phyloP scores from a whole-genome alignment of 352 stramenopile genomes.

The Globisporangium takayamanum region DNA sequence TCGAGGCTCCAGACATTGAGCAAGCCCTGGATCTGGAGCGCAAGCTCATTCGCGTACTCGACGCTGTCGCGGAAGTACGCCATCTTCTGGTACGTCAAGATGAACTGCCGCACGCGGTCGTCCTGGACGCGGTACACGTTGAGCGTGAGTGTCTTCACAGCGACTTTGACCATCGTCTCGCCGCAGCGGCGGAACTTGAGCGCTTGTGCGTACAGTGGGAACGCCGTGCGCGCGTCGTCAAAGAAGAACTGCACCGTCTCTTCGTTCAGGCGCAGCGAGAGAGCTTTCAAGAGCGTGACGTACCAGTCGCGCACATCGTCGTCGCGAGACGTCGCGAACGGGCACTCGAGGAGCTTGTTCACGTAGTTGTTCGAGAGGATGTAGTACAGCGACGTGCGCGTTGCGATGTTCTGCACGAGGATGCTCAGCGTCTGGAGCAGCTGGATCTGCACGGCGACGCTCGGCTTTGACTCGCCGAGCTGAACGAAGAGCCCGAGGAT shows the following conservation, averaged over 20 bases:
- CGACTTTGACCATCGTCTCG: conserved; percentile 83
- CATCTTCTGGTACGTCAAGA: conserved; percentile 66
- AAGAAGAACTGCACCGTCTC: conserved; percentile 90
- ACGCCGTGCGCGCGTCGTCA: conserved; percentile 37
- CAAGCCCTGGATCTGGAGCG: conserved; percentile 66
- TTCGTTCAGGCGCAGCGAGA: conserved; percentile 79
- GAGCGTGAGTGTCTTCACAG: conserved; percentile 83
- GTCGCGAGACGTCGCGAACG: conserved; percentile 34
- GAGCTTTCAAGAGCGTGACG: conserved; percentile 83
- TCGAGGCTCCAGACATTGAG: conserved; percentile 51
- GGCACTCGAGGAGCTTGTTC: conserved; percentile 89
- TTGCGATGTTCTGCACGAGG: conserved; percentile 88
- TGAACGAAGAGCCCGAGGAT: conserved; percentile 90
- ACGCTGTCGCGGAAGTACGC: conserved; percentile 80
- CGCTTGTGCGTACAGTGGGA: conserved; percentile 72
- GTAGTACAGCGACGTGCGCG: conserved; percentile 90
- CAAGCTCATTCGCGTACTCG: conserved; percentile 66
- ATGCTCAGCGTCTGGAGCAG: conserved; percentile 91
- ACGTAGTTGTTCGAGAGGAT: conserved; percentile 94
- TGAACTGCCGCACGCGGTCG: conserved; percentile 66
- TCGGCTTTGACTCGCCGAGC: conserved; percentile 46
- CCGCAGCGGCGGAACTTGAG: conserved; percentile 61
- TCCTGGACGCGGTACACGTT: conserved; percentile 80
- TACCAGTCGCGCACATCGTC: conserved; percentile 89
- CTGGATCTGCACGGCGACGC: conserved; percentile 84